Evolutionary conservation across 1,284 basidiomycete species (phyloP), one percentile per base, ranked within the genome.

Genomic region (Ceratobasidium sp.): DNA sequence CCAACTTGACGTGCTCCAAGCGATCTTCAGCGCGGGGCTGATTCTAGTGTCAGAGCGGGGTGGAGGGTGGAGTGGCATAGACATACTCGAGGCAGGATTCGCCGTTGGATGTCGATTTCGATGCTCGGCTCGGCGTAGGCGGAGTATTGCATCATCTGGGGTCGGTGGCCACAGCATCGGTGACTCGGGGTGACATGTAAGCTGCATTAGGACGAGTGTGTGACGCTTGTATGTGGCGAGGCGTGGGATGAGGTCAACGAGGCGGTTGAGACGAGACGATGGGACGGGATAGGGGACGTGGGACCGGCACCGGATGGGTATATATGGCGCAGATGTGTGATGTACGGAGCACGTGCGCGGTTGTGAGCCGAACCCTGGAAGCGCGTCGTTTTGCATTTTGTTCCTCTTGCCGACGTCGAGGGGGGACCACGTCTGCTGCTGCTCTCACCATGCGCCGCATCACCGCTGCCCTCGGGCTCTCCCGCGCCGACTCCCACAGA

Each of bases 371-470:
- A 55, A 55, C 52, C 52, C 52, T 55, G 52, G 52, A 55, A 55
- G 52, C 52, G 4, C 6, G 28, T 30, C 4, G 52, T 30, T 30
- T 55, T 32, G 52, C 52, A 55, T 55, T 55, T 55, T 55, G 52
- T 32, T 55, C n/a, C n/a, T n/a, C 52, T 55, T 34, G 52, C 28
- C 52, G 52, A 55, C 52, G 52, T 30, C 26, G 52, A 32, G 52
- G 52, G 52, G 28, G 52, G 23, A 34, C 36, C 52, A 55, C 26
- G 52, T 32, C 52, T 14, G 48, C 48, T 23, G 48, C 28, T 45
- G 43, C 26, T 18, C 41, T 46, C 34, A 67, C 64, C 48, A 67
- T 67, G 64, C 64, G 64, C 21, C 64, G 64, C 18, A 55, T 67
- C 28, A 48, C 26, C 9, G 26, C 45, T 65, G 61, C 61, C 3